These are phyloP conservation scores for Acer campestre DNA, from an alignment of 345 rosid species.

Conservation along the genomic window DNA sequence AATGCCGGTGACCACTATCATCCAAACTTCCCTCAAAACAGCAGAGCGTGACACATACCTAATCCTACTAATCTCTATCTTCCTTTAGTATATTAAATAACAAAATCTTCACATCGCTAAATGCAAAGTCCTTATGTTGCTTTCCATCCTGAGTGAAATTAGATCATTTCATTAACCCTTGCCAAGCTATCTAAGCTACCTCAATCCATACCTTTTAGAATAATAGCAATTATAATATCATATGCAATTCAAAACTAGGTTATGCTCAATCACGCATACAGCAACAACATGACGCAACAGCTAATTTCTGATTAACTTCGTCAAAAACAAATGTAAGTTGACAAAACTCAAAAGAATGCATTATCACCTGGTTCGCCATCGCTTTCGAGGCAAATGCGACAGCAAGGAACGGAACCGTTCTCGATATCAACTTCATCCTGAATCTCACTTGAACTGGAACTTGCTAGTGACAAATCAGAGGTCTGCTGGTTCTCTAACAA, in stretches of 20 bases:
- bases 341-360: not conserved
- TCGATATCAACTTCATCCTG: slow-evolving; percentile 71
- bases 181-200: not conserved
- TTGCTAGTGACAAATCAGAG: slow-evolving; percentile 30
- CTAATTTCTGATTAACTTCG: not conserved
- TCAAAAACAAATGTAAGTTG: not conserved
- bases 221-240: not conserved
- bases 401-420: slow-evolving; percentile 65
- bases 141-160: not conserved
- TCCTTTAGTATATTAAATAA: not conserved
- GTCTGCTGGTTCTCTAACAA: slow-evolving; percentile 45
- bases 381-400: slow-evolving; percentile 92
- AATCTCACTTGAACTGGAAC: slow-evolving; percentile 57
- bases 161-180: not conserved
- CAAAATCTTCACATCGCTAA: not conserved
- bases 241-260: not conserved
- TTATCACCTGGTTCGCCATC: slow-evolving; percentile 66
- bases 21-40: not conserved
- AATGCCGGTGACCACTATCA: not conserved
- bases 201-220: not conserved
- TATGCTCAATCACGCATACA: not conserved
- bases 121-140: not conserved
- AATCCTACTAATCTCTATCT: slow-evolving; percentile 3
- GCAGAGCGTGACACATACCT: not conserved
- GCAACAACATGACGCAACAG: not conserved